These are phyloP conservation scores for Celoporthe dispersa DNA, from an alignment of 2,329 filamentous ascomycete genomes.

Conservation along the genomic window DNA sequence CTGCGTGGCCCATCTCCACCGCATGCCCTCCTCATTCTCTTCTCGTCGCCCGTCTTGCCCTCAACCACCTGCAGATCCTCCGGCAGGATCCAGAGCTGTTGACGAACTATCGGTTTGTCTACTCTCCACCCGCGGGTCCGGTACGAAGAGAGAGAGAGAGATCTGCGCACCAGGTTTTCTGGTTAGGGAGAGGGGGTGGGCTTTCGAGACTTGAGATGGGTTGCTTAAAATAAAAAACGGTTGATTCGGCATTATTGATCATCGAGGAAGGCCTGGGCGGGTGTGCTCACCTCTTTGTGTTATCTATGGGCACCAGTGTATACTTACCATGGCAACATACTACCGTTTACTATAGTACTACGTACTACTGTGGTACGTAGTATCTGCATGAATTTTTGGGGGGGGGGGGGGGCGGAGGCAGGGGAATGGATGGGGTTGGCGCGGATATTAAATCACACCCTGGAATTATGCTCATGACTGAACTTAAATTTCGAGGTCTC, in stretches of 20 bases:
- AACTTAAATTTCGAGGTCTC: neutral
- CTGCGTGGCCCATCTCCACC: neutral
- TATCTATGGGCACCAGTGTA: neutral
- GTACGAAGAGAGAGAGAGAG: neutral
- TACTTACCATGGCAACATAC: neutral
- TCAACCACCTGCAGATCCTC: neutral
- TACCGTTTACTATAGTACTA: neutral
- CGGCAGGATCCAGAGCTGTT: neutral
- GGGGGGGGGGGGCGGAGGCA: neutral
- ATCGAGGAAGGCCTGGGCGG: neutral
- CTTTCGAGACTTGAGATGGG: neutral
- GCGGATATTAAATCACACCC: constrained; percentile 6
- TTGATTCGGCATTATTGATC: neutral
- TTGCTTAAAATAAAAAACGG: neutral
- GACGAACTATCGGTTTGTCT: neutral
- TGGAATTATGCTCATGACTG: constrained; percentile 4
- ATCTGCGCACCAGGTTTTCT: neutral
- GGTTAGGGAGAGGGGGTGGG: too few relatives aligned
- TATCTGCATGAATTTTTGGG: neutral
- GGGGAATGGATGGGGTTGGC: neutral
- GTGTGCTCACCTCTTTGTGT: neutral
- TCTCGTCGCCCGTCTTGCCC: neutral
- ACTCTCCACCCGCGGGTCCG: neutral
- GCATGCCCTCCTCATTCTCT: neutral
- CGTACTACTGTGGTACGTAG: neutral